These are phyloP conservation scores for Fusarium dlaminii DNA, from an alignment of 2,329 filamentous ascomycete species.

Conservation along the genomic window DNA sequence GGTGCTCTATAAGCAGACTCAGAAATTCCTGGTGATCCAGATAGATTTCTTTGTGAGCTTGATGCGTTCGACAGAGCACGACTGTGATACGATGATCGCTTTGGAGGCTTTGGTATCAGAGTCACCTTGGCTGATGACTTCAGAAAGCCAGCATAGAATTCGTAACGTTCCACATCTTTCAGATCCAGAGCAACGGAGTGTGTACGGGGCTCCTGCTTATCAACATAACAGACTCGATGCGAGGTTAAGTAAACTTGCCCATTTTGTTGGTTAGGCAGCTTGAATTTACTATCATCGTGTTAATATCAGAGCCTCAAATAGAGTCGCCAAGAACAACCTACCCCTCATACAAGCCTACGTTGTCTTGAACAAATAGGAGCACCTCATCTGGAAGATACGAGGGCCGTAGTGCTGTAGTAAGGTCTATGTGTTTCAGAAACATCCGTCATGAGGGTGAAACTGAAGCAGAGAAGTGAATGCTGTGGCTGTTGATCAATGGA, in stretches of 20 bases:
- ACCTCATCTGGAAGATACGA: slow-evolving; percentile 93
- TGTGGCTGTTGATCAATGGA: not conserved
- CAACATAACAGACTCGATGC: slow-evolving; percentile 94
- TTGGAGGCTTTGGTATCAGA: slow-evolving; percentile 81
- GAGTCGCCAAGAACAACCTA: slow-evolving; percentile 57
- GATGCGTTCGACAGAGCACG: slow-evolving; percentile 60
- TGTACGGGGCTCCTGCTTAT: slow-evolving; percentile 84
- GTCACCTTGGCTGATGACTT: slow-evolving; percentile 97
- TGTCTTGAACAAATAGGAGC: slow-evolving; percentile 95
- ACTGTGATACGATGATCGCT: slow-evolving; percentile 68
- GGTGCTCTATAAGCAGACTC: slow-evolving; percentile 54
- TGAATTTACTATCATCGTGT: slow-evolving; percentile 77
- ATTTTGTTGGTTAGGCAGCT: slow-evolving; percentile 92
- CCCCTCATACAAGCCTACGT: slow-evolving; percentile 97
- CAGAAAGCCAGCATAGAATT: slow-evolving; percentile 92
- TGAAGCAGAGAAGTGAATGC: not conserved
- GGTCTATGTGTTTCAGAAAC: slow-evolving; percentile 95
- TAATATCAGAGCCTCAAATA: slow-evolving; percentile 10
- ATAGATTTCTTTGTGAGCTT: slow-evolving; percentile 56
- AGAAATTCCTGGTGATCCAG: slow-evolving; percentile 57
- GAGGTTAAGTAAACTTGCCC: slow-evolving; percentile 97
- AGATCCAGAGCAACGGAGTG: slow-evolving; percentile 87
- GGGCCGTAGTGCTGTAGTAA: slow-evolving; percentile 95
- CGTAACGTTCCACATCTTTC: slow-evolving; percentile 88
- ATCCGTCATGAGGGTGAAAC: slow-evolving; percentile 73